Conservation (phyloP, 495 filamentous ascomycete genomes). For the Parachaetomium inaequale region DNA sequence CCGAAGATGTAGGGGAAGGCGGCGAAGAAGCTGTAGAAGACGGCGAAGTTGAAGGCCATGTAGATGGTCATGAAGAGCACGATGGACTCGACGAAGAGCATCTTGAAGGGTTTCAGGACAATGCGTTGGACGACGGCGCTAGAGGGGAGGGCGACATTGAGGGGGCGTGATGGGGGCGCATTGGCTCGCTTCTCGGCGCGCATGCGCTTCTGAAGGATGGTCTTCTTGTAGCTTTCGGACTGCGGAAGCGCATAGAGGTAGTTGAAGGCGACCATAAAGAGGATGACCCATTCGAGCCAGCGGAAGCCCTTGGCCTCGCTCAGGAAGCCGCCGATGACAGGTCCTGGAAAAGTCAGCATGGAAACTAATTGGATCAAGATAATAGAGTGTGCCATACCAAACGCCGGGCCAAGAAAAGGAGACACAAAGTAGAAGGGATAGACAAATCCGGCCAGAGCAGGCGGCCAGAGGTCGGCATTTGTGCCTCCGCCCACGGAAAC, state of each 20-base stretch:
- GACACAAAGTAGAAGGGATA: conserved; percentile 15
- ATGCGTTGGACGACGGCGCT: conserved; percentile 21
- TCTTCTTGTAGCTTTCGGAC: conserved; percentile 22
- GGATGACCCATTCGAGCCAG: conserved; percentile 48
- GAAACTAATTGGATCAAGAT: not conserved
- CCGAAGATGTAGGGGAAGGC: conserved; percentile 56
- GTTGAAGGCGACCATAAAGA: conserved; percentile 16
- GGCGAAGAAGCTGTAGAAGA: conserved; percentile 64
- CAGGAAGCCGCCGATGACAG: conserved; percentile 59
- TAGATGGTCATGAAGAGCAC: conserved; percentile 60
- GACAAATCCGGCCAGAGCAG: conserved; percentile 2
- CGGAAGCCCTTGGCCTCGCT: conserved; percentile 54
- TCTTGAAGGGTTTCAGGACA: conserved; percentile 47
- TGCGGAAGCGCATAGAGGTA: conserved; percentile 7
- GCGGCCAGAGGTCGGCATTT: conserved; percentile 12
- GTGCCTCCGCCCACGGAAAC: conserved; percentile 12
- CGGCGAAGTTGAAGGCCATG: conserved; percentile 58
- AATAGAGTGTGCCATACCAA: not conserved
- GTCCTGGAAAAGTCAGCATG: conserved; percentile 28
- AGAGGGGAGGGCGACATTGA: conserved; percentile 18
- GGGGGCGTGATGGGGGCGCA: not conserved
- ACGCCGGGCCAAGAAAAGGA: conserved; percentile 14
- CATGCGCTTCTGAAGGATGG: conserved; percentile 12
- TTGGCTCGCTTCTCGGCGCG: not conserved
- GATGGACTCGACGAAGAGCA: conserved; percentile 66